phyloP scores from a whole-genome alignment of 1,139 yeast species.

The Geotrichum cucujoidarum region DNA sequence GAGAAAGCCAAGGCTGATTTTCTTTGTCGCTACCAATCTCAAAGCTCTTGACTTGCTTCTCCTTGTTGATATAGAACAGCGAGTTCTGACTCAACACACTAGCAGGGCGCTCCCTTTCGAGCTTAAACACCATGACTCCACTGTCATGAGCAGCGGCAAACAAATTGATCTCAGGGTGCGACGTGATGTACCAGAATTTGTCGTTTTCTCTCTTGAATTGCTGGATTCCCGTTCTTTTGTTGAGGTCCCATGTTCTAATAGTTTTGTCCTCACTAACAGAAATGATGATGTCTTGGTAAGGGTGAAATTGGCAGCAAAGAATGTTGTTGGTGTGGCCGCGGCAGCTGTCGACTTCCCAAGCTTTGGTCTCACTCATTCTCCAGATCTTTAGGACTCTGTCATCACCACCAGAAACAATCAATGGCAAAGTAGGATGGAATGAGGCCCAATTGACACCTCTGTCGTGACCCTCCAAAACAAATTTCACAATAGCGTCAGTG shows the following conservation, averaged over 20 bases:
- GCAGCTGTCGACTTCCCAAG: conserved; percentile 99
- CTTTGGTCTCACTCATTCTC: conserved; percentile 97
- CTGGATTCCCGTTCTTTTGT: conserved; percentile 87
- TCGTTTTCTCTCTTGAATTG: conserved; percentile 93
- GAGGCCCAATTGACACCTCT: conserved; percentile 98
- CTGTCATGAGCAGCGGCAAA: conserved; percentile 97
- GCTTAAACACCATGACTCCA: conserved; percentile 96
- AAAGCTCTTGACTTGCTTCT: conserved; percentile 77
- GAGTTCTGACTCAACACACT: conserved; percentile 63
- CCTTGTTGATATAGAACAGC: conserved; percentile 71
- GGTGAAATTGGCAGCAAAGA: conserved; percentile 85
- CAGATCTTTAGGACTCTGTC: conserved; percentile 92
- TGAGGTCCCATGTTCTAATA: conserved; percentile 95
- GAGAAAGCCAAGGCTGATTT: conserved; percentile 71
- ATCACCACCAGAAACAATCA: conserved; percentile 94
- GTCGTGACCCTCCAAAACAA: conserved; percentile 95
- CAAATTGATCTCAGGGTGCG: conserved; percentile 84
- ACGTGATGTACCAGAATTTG: conserved; percentile 87
- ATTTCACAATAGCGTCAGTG: conserved; percentile 90
- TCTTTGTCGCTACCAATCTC: conserved; percentile 57
- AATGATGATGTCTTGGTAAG: conserved; percentile 83
- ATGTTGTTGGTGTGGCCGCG: conserved; percentile 96
- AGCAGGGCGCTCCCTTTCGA: conserved; percentile 97
- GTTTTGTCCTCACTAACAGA: conserved; percentile 97
- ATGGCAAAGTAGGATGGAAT: conserved; percentile 94